Conservation (phyloP, 2,329 filamentous ascomycete species). For the Akanthomyces lecanii region DNA sequence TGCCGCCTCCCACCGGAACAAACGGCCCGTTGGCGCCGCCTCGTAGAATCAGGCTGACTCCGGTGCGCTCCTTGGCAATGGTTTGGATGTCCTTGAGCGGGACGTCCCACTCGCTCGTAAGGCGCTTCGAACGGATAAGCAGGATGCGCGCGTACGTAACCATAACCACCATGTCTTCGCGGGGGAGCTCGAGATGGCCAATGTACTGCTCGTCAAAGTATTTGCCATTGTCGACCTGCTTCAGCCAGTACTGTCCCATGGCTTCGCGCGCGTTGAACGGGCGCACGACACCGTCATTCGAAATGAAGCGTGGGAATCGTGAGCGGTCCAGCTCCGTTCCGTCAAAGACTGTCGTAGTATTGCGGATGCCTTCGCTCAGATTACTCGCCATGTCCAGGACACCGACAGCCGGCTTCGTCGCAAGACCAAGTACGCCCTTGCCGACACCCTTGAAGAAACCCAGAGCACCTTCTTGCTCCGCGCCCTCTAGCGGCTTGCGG, state of each 20-base stretch:
- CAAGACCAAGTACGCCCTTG: conserved; percentile 89
- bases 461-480: conserved; percentile 87
- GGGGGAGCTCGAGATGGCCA: conserved; percentile 86
- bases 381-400: conserved; percentile 97
- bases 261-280: conserved; percentile 94
- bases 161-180: conserved; percentile 85
- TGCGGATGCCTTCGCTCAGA: conserved; percentile 93
- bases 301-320: conserved; percentile 88
- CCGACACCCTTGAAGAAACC: conserved; percentile 98
- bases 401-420: conserved; percentile 94
- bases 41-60: conserved; percentile 81
- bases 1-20: conserved; percentile 88
- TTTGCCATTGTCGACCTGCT: conserved; percentile 94
- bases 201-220: conserved; percentile 98
- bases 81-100: conserved; percentile 94
- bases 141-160: conserved; percentile 85
- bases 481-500: conserved; percentile 89
- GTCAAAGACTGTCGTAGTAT: conserved; percentile 98
- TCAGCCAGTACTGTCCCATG: conserved; percentile 96
- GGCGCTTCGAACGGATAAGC: conserved; percentile 78
- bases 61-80: conserved; percentile 93
- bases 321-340: conserved; percentile 90
- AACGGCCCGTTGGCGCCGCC: conserved; percentile 93
- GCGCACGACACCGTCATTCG: conserved; percentile 85
- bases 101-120: conserved; percentile 93